Base-by-base conservation (phyloP, 805 yeast genomes). In the Saccharomycopsis sp. region DNA sequence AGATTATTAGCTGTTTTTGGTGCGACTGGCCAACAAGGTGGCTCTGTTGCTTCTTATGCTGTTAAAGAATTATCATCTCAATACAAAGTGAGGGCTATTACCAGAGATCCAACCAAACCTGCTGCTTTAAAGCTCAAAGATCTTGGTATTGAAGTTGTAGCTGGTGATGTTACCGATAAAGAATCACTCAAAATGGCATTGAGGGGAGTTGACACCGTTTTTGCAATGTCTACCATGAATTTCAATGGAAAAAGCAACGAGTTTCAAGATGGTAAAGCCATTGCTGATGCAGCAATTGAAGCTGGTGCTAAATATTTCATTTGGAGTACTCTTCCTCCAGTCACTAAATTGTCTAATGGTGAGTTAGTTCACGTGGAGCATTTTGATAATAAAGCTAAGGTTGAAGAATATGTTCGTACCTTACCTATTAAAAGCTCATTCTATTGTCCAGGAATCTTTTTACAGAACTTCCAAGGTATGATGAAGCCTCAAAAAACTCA, bases 11-110 rank as follows among this genome's bases (percentile, higher is more conserved):
- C 29, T 13, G 41, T 38, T 38, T 38, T 38, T 28, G 41, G 41
- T 11, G 41, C 41, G 16, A 38, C 41, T 20, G 41, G 35, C 11
- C 41, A 38, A 5, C 41, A 38, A 21, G 41, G 41, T 19, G 35
- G 41, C 14, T 38, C 41, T 11, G 35, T 38, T 13, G 35, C 29
- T 3, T 28, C 41, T 1, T 38, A 38, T n/a, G 41, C 35, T 2
- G 16, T 28, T 14, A 5, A 38, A 14, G 7, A 28, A 3, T 21
- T 38, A 38, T 24, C 32, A 16, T 14, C 13, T 20, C 13, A 38
- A 14, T 28, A 17, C 8, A 29, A 6, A n/a, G n/a, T 38, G 19
- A 38, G 27, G 27, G 41, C 26, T 38, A 17, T 29, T 19, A 29
- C 41, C 9, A 34, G 41, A 28, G 21, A 38, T 20, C n/a, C 20